Evolutionary conservation across 2,329 filamentous ascomycete species (phyloP).

Genomic region (Xylaria sp.): DNA sequence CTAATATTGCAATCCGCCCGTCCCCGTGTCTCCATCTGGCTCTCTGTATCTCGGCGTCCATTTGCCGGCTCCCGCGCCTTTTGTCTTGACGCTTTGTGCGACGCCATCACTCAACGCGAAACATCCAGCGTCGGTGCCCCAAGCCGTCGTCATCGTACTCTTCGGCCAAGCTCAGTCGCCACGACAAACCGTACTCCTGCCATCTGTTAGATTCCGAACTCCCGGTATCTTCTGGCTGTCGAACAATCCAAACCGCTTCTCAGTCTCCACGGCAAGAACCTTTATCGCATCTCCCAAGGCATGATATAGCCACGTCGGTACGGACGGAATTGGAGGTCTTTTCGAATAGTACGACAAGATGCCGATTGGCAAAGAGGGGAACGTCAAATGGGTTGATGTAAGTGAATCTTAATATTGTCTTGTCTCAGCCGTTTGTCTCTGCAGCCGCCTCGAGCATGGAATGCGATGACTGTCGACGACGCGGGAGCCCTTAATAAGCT

Average conservation of each 20-base stretch:
- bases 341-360: conserved; percentile 50
- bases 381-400: conserved; percentile 71
- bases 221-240: neutral
- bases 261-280: neutral
- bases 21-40: neutral
- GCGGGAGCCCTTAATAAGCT: neutral
- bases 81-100: conserved; percentile 10
- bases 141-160: conserved; percentile 2
- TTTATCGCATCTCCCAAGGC: conserved; percentile 27
- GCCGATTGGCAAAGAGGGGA: conserved; percentile 59
- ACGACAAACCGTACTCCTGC: neutral
- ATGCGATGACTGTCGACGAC: neutral
- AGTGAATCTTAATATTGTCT: conserved; percentile 45
- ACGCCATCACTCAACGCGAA: conserved; percentile 17
- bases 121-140: conserved; percentile 7
- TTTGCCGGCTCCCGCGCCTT: conserved; percentile 17
- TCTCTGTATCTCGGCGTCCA: conserved; percentile 15
- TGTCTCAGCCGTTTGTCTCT: conserved; percentile 24
- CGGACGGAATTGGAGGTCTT: conserved; percentile 24
- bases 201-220: neutral
- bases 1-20: conserved; percentile 17
- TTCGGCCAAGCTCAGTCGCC: neutral
- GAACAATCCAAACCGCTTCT: neutral
- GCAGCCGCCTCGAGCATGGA: neutral
- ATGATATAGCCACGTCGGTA: conserved; percentile 42